Evolutionary conservation across 2,329 filamentous ascomycete genomes (phyloP), one percentile per base, ranked within the genome.

Genomic region (Aplosporella prunicola): DNA sequence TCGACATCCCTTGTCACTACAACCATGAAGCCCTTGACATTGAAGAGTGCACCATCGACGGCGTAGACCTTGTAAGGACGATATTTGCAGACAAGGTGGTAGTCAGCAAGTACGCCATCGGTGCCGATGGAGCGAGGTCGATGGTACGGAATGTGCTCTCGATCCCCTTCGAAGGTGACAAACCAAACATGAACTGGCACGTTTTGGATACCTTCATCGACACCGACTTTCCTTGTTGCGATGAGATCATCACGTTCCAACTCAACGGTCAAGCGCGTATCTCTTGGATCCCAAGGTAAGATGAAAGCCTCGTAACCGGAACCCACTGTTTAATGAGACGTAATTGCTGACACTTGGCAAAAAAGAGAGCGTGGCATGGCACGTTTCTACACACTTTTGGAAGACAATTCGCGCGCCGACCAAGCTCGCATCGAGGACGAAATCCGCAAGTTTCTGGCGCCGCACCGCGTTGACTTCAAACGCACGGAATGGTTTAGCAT

Each of bases 401-500:
- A 69, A 2, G 66, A 64, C 0, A 60, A 68, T 4, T 64, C 57
- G 0, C 56, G 62, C 29, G 48, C 26, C 3, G 20, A 20, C 56
- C 6, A 56, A 52, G 9, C 60, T 64, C 0, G 52, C 55, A 4
- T 67, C 64, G 38, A 40, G 9, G 38, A 25, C 11, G 38, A 40
- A 1, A 65, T 70, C 34, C 54, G 57, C 20, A 47, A 60, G 23
- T 66, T 70, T 43, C 53, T 70, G 45, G 58, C 60, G 0, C 67
- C 67, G 0, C 55, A 68, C 35, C 47, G 45, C 4, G 52, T 68
- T 3, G 59, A 65, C 0, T 70, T 69, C 25, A 52, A 48, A 2
- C 56, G 55, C 35, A 64, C 63, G 0, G 67, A 69, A 32, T 70
- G 67, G 67, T 70, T 67, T 46, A 69, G 65, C 43, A 68, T 64